Evolutionary conservation across 2,329 filamentous ascomycete genomes (phyloP), one percentile per base, ranked within the genome.

Genomic region (Mycocentrospora acerina): DNA sequence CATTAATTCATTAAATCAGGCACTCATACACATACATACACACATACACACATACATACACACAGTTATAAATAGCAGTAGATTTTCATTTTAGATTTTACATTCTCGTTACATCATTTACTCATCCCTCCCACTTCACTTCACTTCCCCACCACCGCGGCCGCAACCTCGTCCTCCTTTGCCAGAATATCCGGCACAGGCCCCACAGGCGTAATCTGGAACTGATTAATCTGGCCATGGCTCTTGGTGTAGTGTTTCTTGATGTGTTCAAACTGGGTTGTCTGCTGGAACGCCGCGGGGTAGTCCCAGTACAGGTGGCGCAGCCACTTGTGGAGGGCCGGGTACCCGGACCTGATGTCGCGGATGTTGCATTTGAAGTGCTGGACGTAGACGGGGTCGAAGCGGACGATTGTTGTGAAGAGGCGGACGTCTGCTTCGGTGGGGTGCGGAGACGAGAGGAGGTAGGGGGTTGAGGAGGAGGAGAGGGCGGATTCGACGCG

Each of bases 191-290:
- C 79, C 26, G 90, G 90, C 59, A 89, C 55, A 4, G 93, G 91
- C 0, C 91, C 91, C 12, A 95, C 62, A 1, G 91, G 90, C 16
- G 89, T 91, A 61, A 98, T 95, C 26, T 76, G 73, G 64, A 75
- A 77, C 31, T 62, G 79, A 60, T 85, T 85, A 53, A 85, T 84
- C 68, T 83, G 81, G 51, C 64, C 71, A 65, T 84, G 81, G 49
- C 77, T 81, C 71, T 80, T 81, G 2, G 81, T 84, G 61, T 85
- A 85, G 57, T 85, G 81, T 29, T 78, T 85, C 80, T 95, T 96
- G 73, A 97, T 97, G 71, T 98, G 93, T 67, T 94, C 81, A 66
- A 95, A 95, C 67, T 96, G 80, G 15, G 90, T 95, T 45, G 90
- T 93, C 35, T 86, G 80, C 48, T 74, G 73, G 71, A 95, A 96